Evolutionary conservation across 495 filamentous ascomycete genomes (phyloP).

Genomic region (Neurospora tetraspora): DNA sequence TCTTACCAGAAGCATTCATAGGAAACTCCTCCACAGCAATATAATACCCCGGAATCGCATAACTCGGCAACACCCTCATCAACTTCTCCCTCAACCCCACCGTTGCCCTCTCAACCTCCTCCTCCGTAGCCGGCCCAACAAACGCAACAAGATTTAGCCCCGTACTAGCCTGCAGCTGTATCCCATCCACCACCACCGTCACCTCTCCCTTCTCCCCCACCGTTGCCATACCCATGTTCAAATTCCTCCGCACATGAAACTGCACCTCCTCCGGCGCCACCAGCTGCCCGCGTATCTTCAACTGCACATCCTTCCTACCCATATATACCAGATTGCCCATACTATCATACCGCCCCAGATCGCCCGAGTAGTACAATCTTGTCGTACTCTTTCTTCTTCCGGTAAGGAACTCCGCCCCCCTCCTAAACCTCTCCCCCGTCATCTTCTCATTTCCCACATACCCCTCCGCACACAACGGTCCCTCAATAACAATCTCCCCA

Average conservation of each 20-base stretch:
- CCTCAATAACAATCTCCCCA: conserved; percentile 11
- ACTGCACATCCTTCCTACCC: conserved; percentile 54
- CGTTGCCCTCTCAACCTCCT: conserved; percentile 11
- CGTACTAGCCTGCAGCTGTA: conserved; percentile 23
- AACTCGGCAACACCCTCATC: conserved; percentile 29
- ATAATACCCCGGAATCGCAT: conserved; percentile 54
- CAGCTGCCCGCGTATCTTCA: conserved; percentile 56
- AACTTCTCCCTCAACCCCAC: conserved; percentile 10
- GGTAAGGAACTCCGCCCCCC: neutral
- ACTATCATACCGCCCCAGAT: conserved; percentile 51
- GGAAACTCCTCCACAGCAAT: conserved; percentile 49
- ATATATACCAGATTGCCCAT: conserved; percentile 42
- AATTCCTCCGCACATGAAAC: conserved; percentile 35
- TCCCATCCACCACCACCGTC: conserved; percentile 30
- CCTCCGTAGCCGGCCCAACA: conserved; percentile 8
- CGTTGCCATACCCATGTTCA: too few relatives aligned
- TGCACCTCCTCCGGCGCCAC: conserved; percentile 60
- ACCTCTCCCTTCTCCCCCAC: conserved; percentile 16
- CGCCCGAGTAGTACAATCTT: conserved; percentile 59
- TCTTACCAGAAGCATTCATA: neutral
- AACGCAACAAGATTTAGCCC: conserved; percentile 32
- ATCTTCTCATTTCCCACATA: neutral
- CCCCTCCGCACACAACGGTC: neutral
- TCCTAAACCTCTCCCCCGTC: neutral
- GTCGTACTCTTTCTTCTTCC: neutral